Evolutionary conservation across 2,329 filamentous ascomycete genomes (phyloP).

Genomic region (Penicillium sp.): DNA sequence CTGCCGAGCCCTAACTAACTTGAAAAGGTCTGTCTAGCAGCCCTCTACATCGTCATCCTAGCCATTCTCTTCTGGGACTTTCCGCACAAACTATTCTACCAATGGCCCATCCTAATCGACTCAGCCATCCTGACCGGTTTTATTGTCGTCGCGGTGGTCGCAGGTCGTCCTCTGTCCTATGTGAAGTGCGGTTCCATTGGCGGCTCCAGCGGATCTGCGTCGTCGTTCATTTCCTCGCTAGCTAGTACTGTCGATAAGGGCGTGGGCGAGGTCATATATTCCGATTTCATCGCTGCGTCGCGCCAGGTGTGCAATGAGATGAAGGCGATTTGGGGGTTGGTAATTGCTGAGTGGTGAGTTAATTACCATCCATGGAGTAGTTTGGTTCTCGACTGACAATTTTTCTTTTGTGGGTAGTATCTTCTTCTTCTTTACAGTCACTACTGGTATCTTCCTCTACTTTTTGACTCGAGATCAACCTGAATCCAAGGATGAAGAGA

Average conservation of each 20-base stretch:
- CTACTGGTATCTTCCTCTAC: constrained; percentile 60
- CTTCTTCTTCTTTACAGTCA: constrained; percentile 61
- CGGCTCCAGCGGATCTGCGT: constrained; percentile 41
- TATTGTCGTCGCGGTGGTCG: constrained; percentile 69
- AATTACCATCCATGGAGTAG: background rate
- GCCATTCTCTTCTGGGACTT: constrained; percentile 74
- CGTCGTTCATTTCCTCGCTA: constrained; percentile 52
- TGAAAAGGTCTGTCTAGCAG: constrained; percentile 68
- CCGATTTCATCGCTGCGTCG: constrained; percentile 57
- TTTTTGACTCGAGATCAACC: constrained; percentile 39
- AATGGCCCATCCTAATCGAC: constrained; percentile 65
- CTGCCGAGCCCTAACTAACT: constrained; percentile 17
- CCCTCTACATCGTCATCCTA: constrained; percentile 73
- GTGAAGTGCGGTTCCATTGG: constrained; percentile 64
- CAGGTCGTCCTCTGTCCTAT: constrained; percentile 77
- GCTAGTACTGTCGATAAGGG: constrained; percentile 50
- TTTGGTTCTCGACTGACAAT: background rate
- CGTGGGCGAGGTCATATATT: constrained; percentile 38
- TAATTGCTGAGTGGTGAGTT: constrained; percentile 68
- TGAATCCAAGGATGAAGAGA: constrained; percentile 15
- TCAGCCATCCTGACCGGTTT: constrained; percentile 68
- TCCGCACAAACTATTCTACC: constrained; percentile 64
- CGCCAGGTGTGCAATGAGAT: constrained; percentile 72
- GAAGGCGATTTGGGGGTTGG: constrained; percentile 82
- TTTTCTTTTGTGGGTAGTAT: constrained; percentile 42